Evolutionary conservation across 345 rosid species (phyloP).

Genomic region (Corchorus capsularis): DNA sequence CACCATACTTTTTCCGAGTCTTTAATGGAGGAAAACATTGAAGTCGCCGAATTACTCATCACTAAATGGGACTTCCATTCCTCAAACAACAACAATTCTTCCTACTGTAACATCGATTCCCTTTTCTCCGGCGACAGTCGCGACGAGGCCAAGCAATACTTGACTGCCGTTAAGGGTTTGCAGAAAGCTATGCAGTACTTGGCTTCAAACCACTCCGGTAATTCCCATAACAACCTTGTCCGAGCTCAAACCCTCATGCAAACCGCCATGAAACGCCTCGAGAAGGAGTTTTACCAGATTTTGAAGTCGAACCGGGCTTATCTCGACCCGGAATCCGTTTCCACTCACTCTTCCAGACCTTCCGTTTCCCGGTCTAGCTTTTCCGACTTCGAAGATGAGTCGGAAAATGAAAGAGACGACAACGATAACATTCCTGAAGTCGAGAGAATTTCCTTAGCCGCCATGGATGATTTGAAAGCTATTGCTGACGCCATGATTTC

Average conservation of each 20-base stretch:
- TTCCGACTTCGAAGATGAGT: constrained; percentile 28
- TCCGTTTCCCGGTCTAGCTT: constrained; percentile 17
- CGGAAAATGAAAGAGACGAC: constrained; percentile 22
- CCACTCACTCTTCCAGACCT: constrained; percentile 33
- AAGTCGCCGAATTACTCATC: constrained; percentile 41
- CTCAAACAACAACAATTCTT: neutral
- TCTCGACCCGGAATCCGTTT: constrained; percentile 61
- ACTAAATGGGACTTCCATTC: constrained; percentile 45
- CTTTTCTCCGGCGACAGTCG: constrained; percentile 52
- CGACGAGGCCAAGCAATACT: constrained; percentile 51
- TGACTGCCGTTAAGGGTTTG: constrained; percentile 45
- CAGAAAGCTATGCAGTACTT: constrained; percentile 67
- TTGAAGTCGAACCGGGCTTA: constrained; percentile 48
- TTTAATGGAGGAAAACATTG: constrained; percentile 51
- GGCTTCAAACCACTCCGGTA: constrained; percentile 27
- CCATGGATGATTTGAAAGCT: constrained; percentile 54
- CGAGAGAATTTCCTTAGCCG: constrained; percentile 31
- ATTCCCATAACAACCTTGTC: constrained; percentile 49
- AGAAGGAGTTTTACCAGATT: constrained; percentile 70
- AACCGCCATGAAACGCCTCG: constrained; percentile 64
- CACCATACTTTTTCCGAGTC: constrained; percentile 57
- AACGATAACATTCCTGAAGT: constrained; percentile 25
- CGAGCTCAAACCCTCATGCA: constrained; percentile 59
- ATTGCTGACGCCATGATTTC: constrained; percentile 78
- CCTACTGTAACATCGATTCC: constrained; percentile 29